These are phyloP conservation scores for Botryotinia calthae DNA, from an alignment of 2,329 filamentous ascomycete genomes.

Conservation along the genomic window DNA sequence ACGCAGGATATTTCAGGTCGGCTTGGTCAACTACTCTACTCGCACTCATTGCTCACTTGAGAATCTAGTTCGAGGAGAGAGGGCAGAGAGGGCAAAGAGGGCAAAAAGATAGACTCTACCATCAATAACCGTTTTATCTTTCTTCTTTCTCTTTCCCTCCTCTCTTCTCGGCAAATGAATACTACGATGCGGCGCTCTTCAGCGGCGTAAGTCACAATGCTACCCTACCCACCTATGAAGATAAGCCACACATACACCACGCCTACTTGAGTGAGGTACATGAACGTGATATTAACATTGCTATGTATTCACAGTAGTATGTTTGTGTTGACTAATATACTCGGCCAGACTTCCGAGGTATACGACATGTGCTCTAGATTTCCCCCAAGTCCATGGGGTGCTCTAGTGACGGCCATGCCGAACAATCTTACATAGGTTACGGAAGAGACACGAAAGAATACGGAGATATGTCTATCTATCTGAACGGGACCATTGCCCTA, in stretches of 20 bases:
- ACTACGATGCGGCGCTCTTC: constrained; percentile 12
- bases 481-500: not conserved
- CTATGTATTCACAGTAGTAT: not conserved
- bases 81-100: not conserved
- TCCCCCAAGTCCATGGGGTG: not conserved
- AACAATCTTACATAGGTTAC: not conserved
- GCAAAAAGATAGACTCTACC: not conserved
- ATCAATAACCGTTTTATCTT: not conserved
- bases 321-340: not conserved
- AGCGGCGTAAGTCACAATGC: not conserved
- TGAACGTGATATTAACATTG: not conserved
- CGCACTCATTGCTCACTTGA: not conserved
- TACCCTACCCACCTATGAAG: constrained; percentile 6
- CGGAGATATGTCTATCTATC: not conserved
- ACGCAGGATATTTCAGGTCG: not conserved
- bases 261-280: constrained; percentile 4
- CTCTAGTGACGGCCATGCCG: not conserved
- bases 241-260: constrained; percentile 8
- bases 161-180: not conserved
- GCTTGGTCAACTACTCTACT: not conserved
- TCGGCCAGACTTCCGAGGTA: not conserved
- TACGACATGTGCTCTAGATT: not conserved
- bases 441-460: not conserved
- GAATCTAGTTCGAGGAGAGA: not conserved
- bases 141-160: not conserved